Conservation (phyloP, 371 early-diverging fungal genomes). For the Zychaea mexicana region DNA sequence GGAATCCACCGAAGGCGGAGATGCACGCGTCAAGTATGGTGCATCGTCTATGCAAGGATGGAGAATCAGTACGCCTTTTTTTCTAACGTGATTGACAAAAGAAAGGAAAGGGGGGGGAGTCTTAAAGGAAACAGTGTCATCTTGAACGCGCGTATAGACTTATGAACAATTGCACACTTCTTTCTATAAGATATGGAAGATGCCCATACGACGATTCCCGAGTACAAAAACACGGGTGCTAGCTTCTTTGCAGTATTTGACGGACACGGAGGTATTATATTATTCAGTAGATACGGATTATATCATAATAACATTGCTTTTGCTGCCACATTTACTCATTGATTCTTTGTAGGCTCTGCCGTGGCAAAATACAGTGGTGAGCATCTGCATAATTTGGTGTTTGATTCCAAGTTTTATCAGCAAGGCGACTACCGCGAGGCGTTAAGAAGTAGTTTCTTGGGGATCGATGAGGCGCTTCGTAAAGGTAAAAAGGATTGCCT, state of each 20-base stretch:
- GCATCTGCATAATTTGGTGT: conserved; percentile 70
- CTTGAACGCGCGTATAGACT: not conserved
- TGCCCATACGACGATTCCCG: conserved; percentile 87
- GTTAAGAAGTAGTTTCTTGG: conserved; percentile 79
- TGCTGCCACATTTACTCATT: not conserved
- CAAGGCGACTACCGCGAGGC: conserved; percentile 67
- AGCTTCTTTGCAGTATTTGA: conserved; percentile 97
- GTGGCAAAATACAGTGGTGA: conserved; percentile 89
- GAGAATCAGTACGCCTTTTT: conserved; percentile 79
- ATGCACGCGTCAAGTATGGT: conserved; percentile 79
- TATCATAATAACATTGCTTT: not conserved
- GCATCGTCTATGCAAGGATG: conserved; percentile 97
- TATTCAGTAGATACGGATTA: not conserved
- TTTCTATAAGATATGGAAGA: conserved; percentile 88
- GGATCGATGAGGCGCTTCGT: conserved; percentile 78
- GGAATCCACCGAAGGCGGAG: conserved; percentile 71
- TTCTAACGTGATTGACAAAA: not conserved
- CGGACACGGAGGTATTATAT: conserved; percentile 88
- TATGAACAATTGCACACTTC: not conserved
- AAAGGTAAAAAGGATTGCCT: conserved; percentile 48
- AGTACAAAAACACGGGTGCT: conserved; percentile 55
- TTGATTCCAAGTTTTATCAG: conserved; percentile 63
- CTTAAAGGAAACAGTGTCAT: not conserved
- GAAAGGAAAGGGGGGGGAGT: not conserved
- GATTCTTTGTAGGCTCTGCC: conserved; percentile 48